Conservation (phyloP, 257 asterid species). For the Paulownia fortunei region DNA sequence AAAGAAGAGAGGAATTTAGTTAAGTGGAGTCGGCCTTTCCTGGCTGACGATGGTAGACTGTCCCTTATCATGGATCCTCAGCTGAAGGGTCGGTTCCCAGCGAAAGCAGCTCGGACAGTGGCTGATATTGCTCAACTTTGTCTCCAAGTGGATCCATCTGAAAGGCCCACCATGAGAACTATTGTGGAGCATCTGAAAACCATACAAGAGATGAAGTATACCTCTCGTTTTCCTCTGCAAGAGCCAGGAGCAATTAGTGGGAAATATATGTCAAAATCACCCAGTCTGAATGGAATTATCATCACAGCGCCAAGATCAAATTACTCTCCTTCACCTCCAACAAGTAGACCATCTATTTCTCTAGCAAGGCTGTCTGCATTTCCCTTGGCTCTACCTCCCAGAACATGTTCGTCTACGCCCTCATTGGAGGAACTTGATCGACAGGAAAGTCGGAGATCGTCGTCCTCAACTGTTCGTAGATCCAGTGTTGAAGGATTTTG, state of each 20-base stretch:
- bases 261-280: constrained; percentile 70
- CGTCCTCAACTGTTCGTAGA: constrained; percentile 54
- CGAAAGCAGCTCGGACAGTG: constrained; percentile 77
- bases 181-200: constrained; percentile 70
- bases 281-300: constrained; percentile 63
- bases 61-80: constrained; percentile 91
- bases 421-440: constrained; percentile 61
- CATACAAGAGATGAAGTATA: constrained; percentile 76
- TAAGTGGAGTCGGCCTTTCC: constrained; percentile 87
- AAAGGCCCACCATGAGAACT: constrained; percentile 90
- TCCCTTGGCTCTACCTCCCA: constrained; percentile 60
- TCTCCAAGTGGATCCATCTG: constrained; percentile 82
- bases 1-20: constrained; percentile 87
- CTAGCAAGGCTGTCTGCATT: constrained; percentile 41
- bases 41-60: constrained; percentile 77
- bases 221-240: constrained; percentile 84
- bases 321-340: constrained; percentile 58
- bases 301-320: constrained; percentile 49
- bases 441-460: constrained; percentile 60
- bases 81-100: constrained; percentile 81
- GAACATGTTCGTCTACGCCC: constrained; percentile 54
- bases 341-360: constrained; percentile 45
- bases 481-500: constrained; percentile 70
- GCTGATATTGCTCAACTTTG: constrained; percentile 87
- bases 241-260: constrained; percentile 68